These are phyloP conservation scores for Sambucus nigra DNA, from an alignment of 129 eudicot species.

Conservation along the genomic window DNA sequence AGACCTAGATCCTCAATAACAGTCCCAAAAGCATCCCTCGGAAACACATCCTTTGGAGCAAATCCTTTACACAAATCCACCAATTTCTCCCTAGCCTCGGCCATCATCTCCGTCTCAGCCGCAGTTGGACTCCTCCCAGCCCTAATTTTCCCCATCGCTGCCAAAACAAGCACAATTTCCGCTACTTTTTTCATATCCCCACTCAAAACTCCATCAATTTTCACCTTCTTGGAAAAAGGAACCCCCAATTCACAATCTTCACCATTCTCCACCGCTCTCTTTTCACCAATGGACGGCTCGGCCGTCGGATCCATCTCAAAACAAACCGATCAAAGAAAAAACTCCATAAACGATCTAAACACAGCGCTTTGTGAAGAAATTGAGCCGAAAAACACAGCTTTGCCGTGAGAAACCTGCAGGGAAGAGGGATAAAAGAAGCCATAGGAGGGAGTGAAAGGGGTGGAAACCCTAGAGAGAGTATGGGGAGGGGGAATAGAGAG, in stretches of 20 bases:
- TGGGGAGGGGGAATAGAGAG: slow-evolving; percentile 5
- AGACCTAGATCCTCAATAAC: slow-evolving; percentile 84
- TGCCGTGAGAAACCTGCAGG: slow-evolving; percentile 40
- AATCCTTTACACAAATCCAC: slow-evolving; percentile 52
- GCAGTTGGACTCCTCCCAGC: slow-evolving; percentile 55
- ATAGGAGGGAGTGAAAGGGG: slow-evolving; percentile 15
- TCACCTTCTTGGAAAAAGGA: slow-evolving; percentile 31
- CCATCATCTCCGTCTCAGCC: slow-evolving; percentile 68
- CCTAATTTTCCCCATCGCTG: slow-evolving; percentile 83
- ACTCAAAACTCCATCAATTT: slow-evolving; percentile 11
- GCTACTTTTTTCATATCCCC: slow-evolving; percentile 52
- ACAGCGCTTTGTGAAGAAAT: slow-evolving; percentile 2
- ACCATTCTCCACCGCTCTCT: slow-evolving; percentile 28
- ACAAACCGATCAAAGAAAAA: slow-evolving; percentile 6
- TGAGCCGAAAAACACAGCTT: background rate
- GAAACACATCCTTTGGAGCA: slow-evolving; percentile 77
- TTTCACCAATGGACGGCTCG: slow-evolving; percentile 22
- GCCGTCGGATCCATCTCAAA: slow-evolving; percentile 29
- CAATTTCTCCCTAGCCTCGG: slow-evolving; percentile 53
- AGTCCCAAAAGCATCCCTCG: slow-evolving; percentile 55
- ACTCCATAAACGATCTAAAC: slow-evolving; percentile 11
- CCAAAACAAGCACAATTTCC: slow-evolving; percentile 80
- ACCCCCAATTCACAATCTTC: slow-evolving; percentile 17
- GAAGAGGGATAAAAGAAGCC: slow-evolving; percentile 26
- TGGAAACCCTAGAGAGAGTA: slow-evolving; percentile 44